A percentile compares a stretch with the other conserved stretches of the same genome.
These are phyloP conservation scores for Dryas integrifolia DNA, from an alignment of 331 rosid genomes.

Conservation along the genomic window DNA sequence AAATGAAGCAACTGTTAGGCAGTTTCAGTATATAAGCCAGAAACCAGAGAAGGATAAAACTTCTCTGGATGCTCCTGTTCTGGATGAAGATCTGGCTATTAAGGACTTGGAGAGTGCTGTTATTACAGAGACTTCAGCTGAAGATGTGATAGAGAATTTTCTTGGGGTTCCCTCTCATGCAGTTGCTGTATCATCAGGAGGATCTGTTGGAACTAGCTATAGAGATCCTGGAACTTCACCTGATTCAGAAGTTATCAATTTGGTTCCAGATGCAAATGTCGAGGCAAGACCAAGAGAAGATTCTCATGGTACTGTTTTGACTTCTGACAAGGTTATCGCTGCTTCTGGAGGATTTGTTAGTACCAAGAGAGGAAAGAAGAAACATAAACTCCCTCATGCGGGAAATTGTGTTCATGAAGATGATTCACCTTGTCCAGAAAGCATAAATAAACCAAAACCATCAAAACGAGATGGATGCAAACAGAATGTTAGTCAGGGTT, in stretches of 20 bases:
- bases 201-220: slow-evolving; percentile 40
- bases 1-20: slow-evolving; percentile 34
- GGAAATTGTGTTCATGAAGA: slow-evolving; percentile 36
- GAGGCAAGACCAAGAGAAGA: slow-evolving; percentile 52
- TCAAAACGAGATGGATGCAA: slow-evolving; percentile 50
- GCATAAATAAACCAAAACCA: slow-evolving; percentile 44
- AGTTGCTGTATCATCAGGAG: slow-evolving; percentile 49
- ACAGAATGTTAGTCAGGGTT: slow-evolving; percentile 31
- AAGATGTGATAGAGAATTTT: slow-evolving; percentile 35
- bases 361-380: slow-evolving; percentile 54
- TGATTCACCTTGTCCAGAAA: slow-evolving; percentile 34
- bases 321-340: slow-evolving; percentile 44
- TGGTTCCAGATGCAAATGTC: slow-evolving; percentile 57
- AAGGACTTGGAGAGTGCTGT: slow-evolving; percentile 40
- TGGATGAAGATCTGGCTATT: slow-evolving; percentile 45
- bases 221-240: slow-evolving; percentile 97
- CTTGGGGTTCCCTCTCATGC: slow-evolving; percentile 38
- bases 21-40: slow-evolving; percentile 33
- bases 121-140: slow-evolving; percentile 42
- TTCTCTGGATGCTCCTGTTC: slow-evolving; percentile 33
- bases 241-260: slow-evolving; percentile 91
- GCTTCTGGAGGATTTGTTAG: slow-evolving; percentile 39
- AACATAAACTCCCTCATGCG: slow-evolving; percentile 37
- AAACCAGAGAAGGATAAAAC: slow-evolving; percentile 33
- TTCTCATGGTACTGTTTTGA: slow-evolving; percentile 41